These are phyloP conservation scores for Triglochin maritima DNA, from an alignment of 106 monocot species.

Conservation along the genomic window DNA sequence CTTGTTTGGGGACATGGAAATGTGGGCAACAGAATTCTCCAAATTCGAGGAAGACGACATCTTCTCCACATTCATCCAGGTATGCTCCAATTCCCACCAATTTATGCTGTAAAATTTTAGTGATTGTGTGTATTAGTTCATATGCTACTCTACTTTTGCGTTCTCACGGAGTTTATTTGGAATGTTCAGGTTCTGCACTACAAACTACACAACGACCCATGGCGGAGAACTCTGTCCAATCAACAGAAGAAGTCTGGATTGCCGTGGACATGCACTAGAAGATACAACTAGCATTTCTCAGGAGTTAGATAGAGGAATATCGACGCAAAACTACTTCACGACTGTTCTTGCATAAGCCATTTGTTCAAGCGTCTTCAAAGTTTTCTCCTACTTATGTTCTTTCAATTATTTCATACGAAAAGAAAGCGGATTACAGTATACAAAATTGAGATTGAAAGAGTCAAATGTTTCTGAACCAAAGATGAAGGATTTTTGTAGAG, in stretches of 20 bases:
- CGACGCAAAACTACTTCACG: too few relatives aligned
- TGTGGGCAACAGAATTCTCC: conserved; percentile 8
- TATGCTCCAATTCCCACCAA: neutral
- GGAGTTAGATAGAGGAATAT: too few relatives aligned
- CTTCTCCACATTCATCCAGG: conserved; percentile 26
- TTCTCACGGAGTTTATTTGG: neutral
- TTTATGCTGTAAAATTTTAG: neutral
- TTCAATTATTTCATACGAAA: too few relatives aligned
- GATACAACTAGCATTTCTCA: neutral
- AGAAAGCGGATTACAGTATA: too few relatives aligned
- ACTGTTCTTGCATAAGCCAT: too few relatives aligned
- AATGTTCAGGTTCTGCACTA: conserved; percentile 19
- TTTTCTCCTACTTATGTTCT: too few relatives aligned
- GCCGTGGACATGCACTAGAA: conserved; percentile 4
- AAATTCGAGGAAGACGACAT: conserved; percentile 22
- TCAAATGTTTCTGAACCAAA: too few relatives aligned
- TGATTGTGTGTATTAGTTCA: neutral
- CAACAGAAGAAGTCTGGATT: conserved; percentile 6
- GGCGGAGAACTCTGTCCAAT: neutral
- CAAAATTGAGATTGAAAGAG: too few relatives aligned
- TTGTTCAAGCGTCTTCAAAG: too few relatives aligned
- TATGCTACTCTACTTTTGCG: neutral
- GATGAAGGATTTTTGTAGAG: too few relatives aligned
- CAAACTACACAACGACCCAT: conserved; percentile 25
- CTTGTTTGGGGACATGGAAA: conserved; percentile 6